phyloP scores from a whole-genome alignment of 179 eudicot genomes.

The Corrigiola litoralis region DNA sequence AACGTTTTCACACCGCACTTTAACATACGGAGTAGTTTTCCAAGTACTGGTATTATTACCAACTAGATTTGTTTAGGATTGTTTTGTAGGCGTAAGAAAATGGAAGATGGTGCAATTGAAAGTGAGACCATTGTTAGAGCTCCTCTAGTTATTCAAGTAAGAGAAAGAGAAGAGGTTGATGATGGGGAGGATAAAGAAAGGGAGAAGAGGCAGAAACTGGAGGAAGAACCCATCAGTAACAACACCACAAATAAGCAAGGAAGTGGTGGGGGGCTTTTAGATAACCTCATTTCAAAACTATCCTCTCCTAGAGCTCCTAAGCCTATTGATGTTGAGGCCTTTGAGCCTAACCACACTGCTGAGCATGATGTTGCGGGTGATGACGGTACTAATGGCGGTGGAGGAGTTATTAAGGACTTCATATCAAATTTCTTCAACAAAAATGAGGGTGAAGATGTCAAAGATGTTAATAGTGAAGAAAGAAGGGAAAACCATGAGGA shows the following conservation, averaged over 20 bases:
- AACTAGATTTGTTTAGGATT: too few species aligned
- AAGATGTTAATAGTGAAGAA: neutral
- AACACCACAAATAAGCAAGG: neutral
- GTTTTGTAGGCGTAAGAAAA: neutral
- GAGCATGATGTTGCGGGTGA: slow-evolving; percentile 7
- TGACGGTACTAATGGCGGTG: slow-evolving; percentile 10
- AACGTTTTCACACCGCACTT: too few species aligned
- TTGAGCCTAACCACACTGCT: neutral
- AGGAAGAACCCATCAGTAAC: neutral
- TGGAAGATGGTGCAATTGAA: slow-evolving; percentile 22
- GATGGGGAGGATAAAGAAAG: slow-evolving; percentile 8
- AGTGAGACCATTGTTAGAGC: neutral
- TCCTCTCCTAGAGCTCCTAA: slow-evolving; percentile 18
- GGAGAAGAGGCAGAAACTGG: slow-evolving; percentile 22
- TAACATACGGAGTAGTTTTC: too few species aligned
- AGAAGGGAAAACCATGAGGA: neutral
- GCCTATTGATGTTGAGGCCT: slow-evolving; percentile 6
- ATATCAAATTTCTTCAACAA: slow-evolving; percentile 29
- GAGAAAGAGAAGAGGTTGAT: slow-evolving; percentile 12
- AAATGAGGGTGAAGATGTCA: slow-evolving; percentile 10
- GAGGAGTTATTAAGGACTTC: slow-evolving; percentile 29
- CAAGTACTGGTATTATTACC: too few species aligned
- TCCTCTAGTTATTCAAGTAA: neutral
- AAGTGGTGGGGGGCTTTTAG: slow-evolving; percentile 21
- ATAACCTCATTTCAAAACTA: slow-evolving; percentile 23